A percentile compares a stretch with the other conserved stretches of the same genome.
These are phyloP conservation scores for Clavaria fumosa DNA, from an alignment of 768 basidiomycete genomes.

Conservation along the genomic window DNA sequence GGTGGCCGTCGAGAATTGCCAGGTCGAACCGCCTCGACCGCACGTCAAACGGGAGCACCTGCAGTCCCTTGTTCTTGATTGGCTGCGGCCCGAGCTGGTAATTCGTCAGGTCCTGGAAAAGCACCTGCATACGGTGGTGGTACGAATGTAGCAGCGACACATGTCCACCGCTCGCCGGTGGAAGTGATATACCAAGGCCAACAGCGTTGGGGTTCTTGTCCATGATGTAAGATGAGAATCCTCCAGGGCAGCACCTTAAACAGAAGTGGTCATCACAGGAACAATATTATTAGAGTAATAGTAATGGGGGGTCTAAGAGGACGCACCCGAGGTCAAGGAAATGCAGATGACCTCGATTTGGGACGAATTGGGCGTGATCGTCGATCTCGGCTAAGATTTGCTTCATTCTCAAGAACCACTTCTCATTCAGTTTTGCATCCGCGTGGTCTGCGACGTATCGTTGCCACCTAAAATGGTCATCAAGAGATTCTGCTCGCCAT, in stretches of 20 bases:
- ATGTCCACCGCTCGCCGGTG: slow-evolving; percentile 14
- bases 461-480: neutral
- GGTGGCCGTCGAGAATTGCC: slow-evolving; percentile 15
- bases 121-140: slow-evolving; percentile 10
- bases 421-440: neutral
- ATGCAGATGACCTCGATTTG: slow-evolving; percentile 6
- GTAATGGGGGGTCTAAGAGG: neutral
- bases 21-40: slow-evolving; percentile 11
- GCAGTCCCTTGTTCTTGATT: slow-evolving; percentile 4
- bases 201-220: slow-evolving; percentile 12
- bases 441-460: neutral
- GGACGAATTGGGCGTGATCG: slow-evolving; percentile 8
- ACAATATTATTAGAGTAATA: no score
- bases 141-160: slow-evolving; percentile 12
- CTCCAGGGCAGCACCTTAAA: slow-evolving; percentile 18
- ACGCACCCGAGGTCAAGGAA: slow-evolving; percentile 18
- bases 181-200: slow-evolving; percentile 17
- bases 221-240: slow-evolving; percentile 19
- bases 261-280: neutral
- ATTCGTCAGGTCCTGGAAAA: slow-evolving; percentile 11
- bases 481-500: neutral
- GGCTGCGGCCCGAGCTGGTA: slow-evolving; percentile 11
- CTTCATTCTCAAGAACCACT: slow-evolving; percentile 14
- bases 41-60: slow-evolving; percentile 10
- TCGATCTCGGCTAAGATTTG: slow-evolving; percentile 14